Evolutionary conservation across 305 asterid species (phyloP), one percentile per base, ranked within the genome.

Genomic region (Solanum hybrid): DNA sequence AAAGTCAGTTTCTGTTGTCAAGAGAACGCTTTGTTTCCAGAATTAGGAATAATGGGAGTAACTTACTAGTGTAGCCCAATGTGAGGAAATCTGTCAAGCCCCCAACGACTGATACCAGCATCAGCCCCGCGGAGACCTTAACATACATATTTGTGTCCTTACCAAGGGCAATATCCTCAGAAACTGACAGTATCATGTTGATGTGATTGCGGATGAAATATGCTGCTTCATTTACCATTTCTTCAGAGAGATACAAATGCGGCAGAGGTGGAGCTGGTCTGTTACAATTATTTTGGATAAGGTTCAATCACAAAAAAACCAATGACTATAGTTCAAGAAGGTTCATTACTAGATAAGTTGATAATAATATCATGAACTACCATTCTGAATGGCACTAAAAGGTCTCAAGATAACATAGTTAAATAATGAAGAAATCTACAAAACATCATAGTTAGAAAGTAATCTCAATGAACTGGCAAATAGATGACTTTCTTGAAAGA

Each of bases 191-290:
- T 90, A 93, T 45, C 10, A 35, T 87, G 77, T 97, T 97, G 34
- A 94, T 85, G 91, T 86, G 93, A 69, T 89, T 88, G 19, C 94
- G 92, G 35, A 94, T 42, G 87, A 94, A 79, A 27, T 89, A 78
- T 36, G 96, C 95, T 34, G 91, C 96, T 90, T 93, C 94, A 32
- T 92, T 92, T 77, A 84, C 93, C 78, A 78, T 93, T 92, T 96
- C 98, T 89, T 96, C 98, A 4, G 98, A 94, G 79, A 96, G 93
- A 91, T 90, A 77, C 90, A 97, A 87, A 92, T 93, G 96, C 29
- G 98, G 99, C 87, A 97, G 92, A 77, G 97, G 95, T 4, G 98
- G 99, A 87, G 98, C 91, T 27, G 98, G 98, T 91, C 98, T 97
- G 94, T 90, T 91, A 73, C 91, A 91, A 87, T 91, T 32, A 10